These are phyloP conservation scores for Quercus engelmannii DNA, from an alignment of 306 rosid genomes.

Conservation along the genomic window DNA sequence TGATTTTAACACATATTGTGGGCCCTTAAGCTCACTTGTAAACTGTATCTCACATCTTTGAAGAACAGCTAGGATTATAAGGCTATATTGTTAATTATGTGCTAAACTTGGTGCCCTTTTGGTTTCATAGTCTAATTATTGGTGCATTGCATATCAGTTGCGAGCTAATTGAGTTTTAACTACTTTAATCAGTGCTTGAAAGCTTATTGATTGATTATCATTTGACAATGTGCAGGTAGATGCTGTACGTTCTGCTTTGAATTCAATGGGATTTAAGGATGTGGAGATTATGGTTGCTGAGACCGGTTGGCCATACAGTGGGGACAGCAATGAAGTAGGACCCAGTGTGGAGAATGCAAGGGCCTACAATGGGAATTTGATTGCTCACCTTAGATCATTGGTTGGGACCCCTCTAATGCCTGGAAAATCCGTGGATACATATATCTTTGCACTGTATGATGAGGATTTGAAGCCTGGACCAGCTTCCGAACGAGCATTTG, in stretches of 20 bases:
- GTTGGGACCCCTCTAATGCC: slow-evolving; percentile 95
- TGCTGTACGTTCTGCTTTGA: slow-evolving; percentile 75
- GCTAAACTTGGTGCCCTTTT: too few species aligned
- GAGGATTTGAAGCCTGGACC: slow-evolving; percentile 78
- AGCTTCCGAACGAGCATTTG: slow-evolving; percentile 69
- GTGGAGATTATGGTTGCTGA: slow-evolving; percentile 78
- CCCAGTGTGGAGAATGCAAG: slow-evolving; percentile 74
- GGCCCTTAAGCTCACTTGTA: background rate
- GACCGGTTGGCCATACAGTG: slow-evolving; percentile 90
- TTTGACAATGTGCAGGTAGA: slow-evolving; percentile 54
- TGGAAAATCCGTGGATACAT: slow-evolving; percentile 77
- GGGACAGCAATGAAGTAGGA: slow-evolving; percentile 73
- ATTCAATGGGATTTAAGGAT: slow-evolving; percentile 53
- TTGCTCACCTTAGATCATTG: slow-evolving; percentile 75
- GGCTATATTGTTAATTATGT: too few species aligned
- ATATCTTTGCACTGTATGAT: slow-evolving; percentile 75
- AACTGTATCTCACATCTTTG: too few species aligned
- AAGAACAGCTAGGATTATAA: too few species aligned
- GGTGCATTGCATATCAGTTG: background rate
- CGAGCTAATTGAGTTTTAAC: background rate
- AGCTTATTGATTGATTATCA: background rate
- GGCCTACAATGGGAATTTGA: slow-evolving; percentile 84
- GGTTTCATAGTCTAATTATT: background rate
- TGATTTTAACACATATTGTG: background rate
- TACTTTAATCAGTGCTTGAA: background rate